phyloP scores from a whole-genome alignment of 768 basidiomycete species.

The Chalciporus piperatus region DNA sequence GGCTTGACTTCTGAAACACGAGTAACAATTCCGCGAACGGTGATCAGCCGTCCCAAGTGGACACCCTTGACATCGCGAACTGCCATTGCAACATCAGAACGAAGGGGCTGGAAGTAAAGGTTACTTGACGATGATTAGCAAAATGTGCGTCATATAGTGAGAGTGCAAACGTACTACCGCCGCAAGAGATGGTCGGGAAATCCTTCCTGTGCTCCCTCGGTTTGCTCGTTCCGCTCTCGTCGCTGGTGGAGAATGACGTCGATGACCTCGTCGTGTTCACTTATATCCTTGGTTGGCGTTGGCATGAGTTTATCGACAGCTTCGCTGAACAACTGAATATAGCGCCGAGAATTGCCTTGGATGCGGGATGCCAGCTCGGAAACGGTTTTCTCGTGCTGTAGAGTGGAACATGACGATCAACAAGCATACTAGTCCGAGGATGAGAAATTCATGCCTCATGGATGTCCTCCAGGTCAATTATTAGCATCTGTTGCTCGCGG shows the following conservation, averaged over 20 bases:
- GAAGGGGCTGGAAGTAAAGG: constrained; percentile 88
- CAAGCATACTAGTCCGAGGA: not conserved
- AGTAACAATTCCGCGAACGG: constrained; percentile 95
- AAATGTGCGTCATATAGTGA: not conserved
- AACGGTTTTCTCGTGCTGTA: constrained; percentile 65
- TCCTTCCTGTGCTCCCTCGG: constrained; percentile 66
- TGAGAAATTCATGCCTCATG: constrained; percentile 47
- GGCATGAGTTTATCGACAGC: constrained; percentile 91
- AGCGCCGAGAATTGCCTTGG: constrained; percentile 82
- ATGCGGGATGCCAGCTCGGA: constrained; percentile 80
- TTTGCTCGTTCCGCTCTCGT: constrained; percentile 80
- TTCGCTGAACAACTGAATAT: constrained; percentile 83
- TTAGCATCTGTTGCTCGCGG: constrained; percentile 85
- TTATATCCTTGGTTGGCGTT: constrained; percentile 83
- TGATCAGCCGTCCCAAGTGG: constrained; percentile 91
- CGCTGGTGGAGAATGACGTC: constrained; percentile 96
- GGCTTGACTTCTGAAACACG: constrained; percentile 99
- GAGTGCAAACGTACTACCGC: constrained; percentile 75
- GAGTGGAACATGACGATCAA: constrained; percentile 5
- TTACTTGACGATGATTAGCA: constrained; percentile 54
- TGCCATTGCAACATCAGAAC: constrained; percentile 73
- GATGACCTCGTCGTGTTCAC: constrained; percentile 89
- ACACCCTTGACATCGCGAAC: constrained; percentile 87
- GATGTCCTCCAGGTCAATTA: constrained; percentile 88
- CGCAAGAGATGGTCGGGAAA: constrained; percentile 92